Base-by-base conservation (phyloP, 352 stramenopile species). In the Phytophthora hybrid region DNA sequence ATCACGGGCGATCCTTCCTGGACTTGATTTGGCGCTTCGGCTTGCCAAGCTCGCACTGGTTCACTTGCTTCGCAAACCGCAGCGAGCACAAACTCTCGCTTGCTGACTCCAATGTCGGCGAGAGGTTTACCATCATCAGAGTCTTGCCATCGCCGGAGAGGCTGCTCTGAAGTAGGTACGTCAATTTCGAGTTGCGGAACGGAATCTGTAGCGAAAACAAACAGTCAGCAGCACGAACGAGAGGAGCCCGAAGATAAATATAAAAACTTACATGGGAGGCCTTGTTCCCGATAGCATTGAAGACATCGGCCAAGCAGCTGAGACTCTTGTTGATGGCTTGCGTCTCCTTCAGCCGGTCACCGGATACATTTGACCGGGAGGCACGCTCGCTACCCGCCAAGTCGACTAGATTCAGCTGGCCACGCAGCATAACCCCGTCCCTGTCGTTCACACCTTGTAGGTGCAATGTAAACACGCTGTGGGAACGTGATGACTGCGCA, bases 291-390 rank as follows among this genome's bases (percentile, higher is more conserved):
- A 99, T 96, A n/a, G 97, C 94, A 58, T 89, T 93, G 77, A 99
- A 99, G 5, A 99, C 98, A 80, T 99, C 97, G n/a, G 95, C 97
- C 2, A 99, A 83, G 31, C 93, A 98, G 80, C 95, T 99, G 29
- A 99, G 86, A 77, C 95, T 99, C 80, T 99, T 99, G 87, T 99
- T 99, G 79, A 99, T 99, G 10, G 95, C 91, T 82, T 99, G 95
- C 3, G 98, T 98, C 74, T 99, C 98, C 75, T 98, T 98, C 37
- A 99, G 80, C 19, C 96, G 89, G 37, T 97, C 85, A 13, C 91
- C 93, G 54, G 96, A 93, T 26, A 94, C 91, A 64, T 95, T 93
- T 29, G 93, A 98, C 39, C 85, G 71, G 8, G 82, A 93, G 13
- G 91, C 80, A n/a, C 90, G 84, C 63, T 95, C 90, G 49, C 85